Conservation (phyloP, 768 basidiomycete species). For the Mycena haematopus region DNA sequence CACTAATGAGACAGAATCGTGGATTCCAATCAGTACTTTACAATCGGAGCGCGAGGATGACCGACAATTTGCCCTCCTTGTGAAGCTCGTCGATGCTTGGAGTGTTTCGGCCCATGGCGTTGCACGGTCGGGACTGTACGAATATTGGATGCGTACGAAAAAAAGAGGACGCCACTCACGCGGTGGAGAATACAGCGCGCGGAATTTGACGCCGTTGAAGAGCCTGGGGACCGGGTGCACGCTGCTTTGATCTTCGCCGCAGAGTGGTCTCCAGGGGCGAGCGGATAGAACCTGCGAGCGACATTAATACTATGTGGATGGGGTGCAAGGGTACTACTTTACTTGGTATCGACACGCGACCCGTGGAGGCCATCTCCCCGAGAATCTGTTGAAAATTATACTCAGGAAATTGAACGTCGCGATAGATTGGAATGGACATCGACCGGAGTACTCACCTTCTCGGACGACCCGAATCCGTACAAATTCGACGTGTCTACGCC, state of each 20-base stretch:
- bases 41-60: neutral
- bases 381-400: constrained; percentile 33
- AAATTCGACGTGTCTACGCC: constrained; percentile 53
- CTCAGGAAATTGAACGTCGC: neutral
- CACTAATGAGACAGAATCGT: constrained; percentile 36
- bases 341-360: constrained; percentile 55
- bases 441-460: constrained; percentile 40
- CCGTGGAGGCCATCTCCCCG: constrained; percentile 42
- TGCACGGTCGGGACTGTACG: constrained; percentile 45
- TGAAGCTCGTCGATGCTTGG: constrained; percentile 46
- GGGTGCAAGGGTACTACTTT: neutral
- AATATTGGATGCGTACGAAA: no score
- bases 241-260: constrained; percentile 43
- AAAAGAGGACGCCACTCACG: constrained; percentile 20
- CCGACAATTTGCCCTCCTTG: constrained; percentile 36
- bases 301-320: neutral
- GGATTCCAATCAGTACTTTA: neutral
- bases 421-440: neutral
- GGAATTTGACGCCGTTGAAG: constrained; percentile 44
- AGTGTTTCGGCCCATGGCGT: constrained; percentile 52
- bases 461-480: constrained; percentile 53
- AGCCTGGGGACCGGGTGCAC: constrained; percentile 41
- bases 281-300: constrained; percentile 12
- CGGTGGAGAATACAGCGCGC: constrained; percentile 54
- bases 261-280: constrained; percentile 45